Evolutionary conservation across 2,329 filamentous ascomycete species (phyloP).

Genomic region (Conoideocrella luteorostrata): DNA sequence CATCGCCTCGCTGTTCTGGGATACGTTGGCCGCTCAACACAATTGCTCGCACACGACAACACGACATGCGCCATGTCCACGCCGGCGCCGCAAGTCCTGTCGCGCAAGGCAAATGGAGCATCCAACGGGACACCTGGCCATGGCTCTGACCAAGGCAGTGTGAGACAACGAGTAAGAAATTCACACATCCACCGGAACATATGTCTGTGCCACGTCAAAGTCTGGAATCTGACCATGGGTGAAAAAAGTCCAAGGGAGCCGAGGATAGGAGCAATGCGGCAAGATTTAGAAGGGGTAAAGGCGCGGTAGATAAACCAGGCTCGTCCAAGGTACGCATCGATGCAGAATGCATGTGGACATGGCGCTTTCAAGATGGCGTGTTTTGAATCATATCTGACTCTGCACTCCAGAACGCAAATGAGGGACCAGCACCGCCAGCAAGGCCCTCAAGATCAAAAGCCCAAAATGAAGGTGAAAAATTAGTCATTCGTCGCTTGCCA

Average conservation of each 20-base stretch:
- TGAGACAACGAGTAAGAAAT: slow-evolving; percentile 15
- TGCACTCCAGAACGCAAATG: slow-evolving; percentile 14
- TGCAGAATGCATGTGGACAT: too few relatives aligned
- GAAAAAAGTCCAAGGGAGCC: slow-evolving; percentile 16
- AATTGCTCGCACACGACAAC: not conserved
- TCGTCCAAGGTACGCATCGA: slow-evolving; percentile 19
- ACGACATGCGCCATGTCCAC: slow-evolving; percentile 30
- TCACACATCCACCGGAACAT: not conserved
- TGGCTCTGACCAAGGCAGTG: slow-evolving; percentile 14
- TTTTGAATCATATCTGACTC: not conserved
- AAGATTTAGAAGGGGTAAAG: slow-evolving; percentile 18
- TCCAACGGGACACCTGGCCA: slow-evolving; percentile 18
- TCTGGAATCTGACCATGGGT: not conserved
- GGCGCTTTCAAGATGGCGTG: too few relatives aligned
- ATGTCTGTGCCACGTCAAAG: not conserved
- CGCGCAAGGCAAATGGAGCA: slow-evolving; percentile 28
- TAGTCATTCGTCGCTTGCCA: slow-evolving; percentile 77
- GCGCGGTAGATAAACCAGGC: slow-evolving; percentile 21
- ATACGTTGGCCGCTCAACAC: not conserved
- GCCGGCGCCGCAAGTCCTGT: slow-evolving; percentile 28
- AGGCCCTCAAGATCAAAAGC: slow-evolving; percentile 25
- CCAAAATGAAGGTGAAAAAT: slow-evolving; percentile 60
- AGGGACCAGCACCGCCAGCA: slow-evolving; percentile 17
- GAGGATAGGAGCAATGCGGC: slow-evolving; percentile 16
- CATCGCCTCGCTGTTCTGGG: slow-evolving; percentile 1